Evolutionary conservation across 495 filamentous ascomycete species (phyloP).

Genomic region (Talaromyces adpressus): DNA sequence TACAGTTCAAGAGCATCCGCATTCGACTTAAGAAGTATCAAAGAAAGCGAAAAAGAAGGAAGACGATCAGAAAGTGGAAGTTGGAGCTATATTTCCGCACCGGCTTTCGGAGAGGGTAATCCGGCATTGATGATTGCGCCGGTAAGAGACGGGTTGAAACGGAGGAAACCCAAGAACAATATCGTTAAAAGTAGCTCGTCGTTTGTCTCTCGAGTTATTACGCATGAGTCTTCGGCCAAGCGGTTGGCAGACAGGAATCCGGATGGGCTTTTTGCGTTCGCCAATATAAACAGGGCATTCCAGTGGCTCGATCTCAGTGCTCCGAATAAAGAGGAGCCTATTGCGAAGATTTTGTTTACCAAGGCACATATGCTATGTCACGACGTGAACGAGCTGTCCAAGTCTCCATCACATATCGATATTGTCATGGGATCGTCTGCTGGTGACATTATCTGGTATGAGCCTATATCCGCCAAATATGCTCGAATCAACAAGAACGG

Average conservation of each 20-base stretch:
- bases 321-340: slow-evolving; percentile 61
- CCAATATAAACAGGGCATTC: slow-evolving; percentile 89
- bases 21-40: slow-evolving; percentile 13
- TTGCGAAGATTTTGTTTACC: slow-evolving; percentile 94
- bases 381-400: slow-evolving; percentile 82
- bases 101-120: slow-evolving; percentile 86
- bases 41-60: slow-evolving; percentile 53
- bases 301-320: slow-evolving; percentile 71
- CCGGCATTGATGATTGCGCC: slow-evolving; percentile 52
- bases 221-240: slow-evolving; percentile 73
- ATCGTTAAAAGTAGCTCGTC: slow-evolving; percentile 97
- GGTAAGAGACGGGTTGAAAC: slow-evolving; percentile 70
- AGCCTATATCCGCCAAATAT: slow-evolving; percentile 94
- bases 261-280: slow-evolving; percentile 84
- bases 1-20: slow-evolving; percentile 15
- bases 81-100: slow-evolving; percentile 34
- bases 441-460: slow-evolving; percentile 97
- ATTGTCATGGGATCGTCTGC: slow-evolving; percentile 93
- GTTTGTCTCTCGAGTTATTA: slow-evolving; percentile 91
- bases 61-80: slow-evolving; percentile 51
- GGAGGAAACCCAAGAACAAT: slow-evolving; percentile 91
- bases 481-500: slow-evolving; percentile 95
- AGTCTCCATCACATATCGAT: slow-evolving; percentile 72
- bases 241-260: slow-evolving; percentile 67
- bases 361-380: slow-evolving; percentile 94